Base-by-base conservation (phyloP, 2,329 filamentous ascomycete species). In the Fusarium hainanense region DNA sequence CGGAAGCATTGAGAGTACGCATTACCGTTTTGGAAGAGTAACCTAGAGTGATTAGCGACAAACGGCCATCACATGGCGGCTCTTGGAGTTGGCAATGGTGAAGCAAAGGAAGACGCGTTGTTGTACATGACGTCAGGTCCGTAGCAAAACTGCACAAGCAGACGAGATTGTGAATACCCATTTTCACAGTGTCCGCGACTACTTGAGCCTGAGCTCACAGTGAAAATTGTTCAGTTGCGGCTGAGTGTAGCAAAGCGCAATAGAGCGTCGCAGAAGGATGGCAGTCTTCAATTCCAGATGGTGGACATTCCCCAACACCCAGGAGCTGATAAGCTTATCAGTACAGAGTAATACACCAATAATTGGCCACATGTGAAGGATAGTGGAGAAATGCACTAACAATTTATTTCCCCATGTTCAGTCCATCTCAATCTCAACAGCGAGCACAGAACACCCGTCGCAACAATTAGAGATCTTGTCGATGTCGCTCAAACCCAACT, bases 321-420 rank as follows among this genome's bases (percentile, higher is more conserved):
- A n/a, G 34, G 18, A n/a, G 18, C 18, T 37, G 34, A 37, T 37
- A n/a, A 37, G 9, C 9, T 37, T 37, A 37, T 37, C 34, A n/a
- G n/a, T n/a, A n/a, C n/a, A n/a, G n/a, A 18, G 18, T 5, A 10
- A n/a, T 11, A 9, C 9, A 37, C 18, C 18, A 12, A n/a, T n/a
- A 12, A 12, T n/a, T 37, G 18, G 34, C 10, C 11, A 1, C 6
- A 5, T 2, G 11, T 18, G 11, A 1, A n/a, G 1, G 6, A 37
- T 12, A n/a, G 34, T 37, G 34, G 34, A n/a, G 18, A 7, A 6
- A 11, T 37, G 10, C 34, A n/a, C 34, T 37, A 37, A 37, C 32
- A 37, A 37, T 37, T 37, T 37, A 37, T 37, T 34, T 34, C 12
- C 27, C 11, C 4, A 28, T 28, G 11, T 12, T 12, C 4, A 28